phyloP scores from a whole-genome alignment of 345 rosid species.

The Rhodamnia argentea region DNA sequence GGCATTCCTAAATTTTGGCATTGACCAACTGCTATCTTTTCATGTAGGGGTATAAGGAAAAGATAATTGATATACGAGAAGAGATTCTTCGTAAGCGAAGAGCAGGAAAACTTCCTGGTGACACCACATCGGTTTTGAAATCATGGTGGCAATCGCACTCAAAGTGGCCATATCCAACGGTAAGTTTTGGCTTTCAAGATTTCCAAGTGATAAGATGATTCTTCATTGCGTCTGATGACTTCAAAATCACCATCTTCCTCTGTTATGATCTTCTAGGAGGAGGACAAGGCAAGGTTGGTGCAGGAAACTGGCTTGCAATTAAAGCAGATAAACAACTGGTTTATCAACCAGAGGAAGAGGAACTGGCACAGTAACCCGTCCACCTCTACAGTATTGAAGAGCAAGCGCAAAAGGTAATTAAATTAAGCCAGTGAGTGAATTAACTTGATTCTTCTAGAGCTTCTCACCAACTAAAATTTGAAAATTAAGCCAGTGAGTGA shows the following conservation, averaged over 20 bases:
- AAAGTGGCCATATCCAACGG: constrained; percentile 98
- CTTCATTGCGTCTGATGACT: constrained; percentile 5
- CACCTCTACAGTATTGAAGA: constrained; percentile 67
- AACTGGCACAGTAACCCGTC: constrained; percentile 97
- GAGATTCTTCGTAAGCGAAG: constrained; percentile 94
- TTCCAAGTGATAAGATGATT: not conserved
- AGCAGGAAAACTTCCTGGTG: constrained; percentile 97
- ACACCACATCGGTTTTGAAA: constrained; percentile 84
- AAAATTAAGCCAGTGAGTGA: constrained; percentile 6
- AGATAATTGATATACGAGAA: constrained; percentile 84
- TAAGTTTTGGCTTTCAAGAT: constrained; percentile 8
- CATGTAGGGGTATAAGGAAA: constrained; percentile 85
- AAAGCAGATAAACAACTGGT: constrained; percentile 98
- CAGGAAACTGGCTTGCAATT: constrained; percentile 94
- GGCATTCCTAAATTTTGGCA: not conserved
- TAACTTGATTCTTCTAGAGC: constrained; percentile 3
- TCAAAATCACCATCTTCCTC: no score
- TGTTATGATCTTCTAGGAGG: constrained; percentile 50
- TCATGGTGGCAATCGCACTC: constrained; percentile 98
- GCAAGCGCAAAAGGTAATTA: constrained; percentile 81
- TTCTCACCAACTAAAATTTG: constrained; percentile 31
- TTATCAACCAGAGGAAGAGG: constrained; percentile 95
- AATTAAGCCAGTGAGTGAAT: not conserved
- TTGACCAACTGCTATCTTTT: not conserved
- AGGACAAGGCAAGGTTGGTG: constrained; percentile 89